Base-by-base conservation (phyloP, 768 basidiomycete genomes). In the Strobilomyces echinocephalus region DNA sequence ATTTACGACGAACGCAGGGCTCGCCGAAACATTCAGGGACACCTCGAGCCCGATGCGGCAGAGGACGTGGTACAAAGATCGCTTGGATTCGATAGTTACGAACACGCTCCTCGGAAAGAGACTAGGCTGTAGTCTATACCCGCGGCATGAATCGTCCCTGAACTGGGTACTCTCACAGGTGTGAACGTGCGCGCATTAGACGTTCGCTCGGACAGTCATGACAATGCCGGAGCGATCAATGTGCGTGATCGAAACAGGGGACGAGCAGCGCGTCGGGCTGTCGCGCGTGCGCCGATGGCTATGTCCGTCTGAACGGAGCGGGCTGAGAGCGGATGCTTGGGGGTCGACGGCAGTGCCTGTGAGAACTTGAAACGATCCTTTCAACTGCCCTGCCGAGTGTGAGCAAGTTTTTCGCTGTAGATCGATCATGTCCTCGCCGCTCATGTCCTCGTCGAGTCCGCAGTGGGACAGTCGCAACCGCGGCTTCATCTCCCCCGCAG, bases 1-100 rank as follows among this genome's bases (percentile, higher is more conserved):
- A 30, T 8, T 18, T 21, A 18, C 12, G 14, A 9, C n/a, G n/a
- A n/a, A n/a, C n/a, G n/a, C 69, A 97, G 94, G 55, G 95, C 95
- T 7, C 81, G 92, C 41, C 77, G 94, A 58, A 97, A 95, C 63
- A 72, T 80, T 28, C 80, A 80, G 56, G 95, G 95, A 1, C 90
- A 95, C 49, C 74, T 93, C 15, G 93, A 94, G 56, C 95, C 95
- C 5, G 95, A 97, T 66, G 95, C 95, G 0, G 74, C 80, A 2
- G 86, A 93, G 18, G 83, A 85, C 18, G 81, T 81, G 16, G 79
- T 97, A 12, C 86, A 92, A 59, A 80, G 79, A 43, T 93, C 93
- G 3, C 76, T 90, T 36, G 93, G 93, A 7, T 90, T 88, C 57
- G 79, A 76, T 18, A 68, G 65, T 3, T 89, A 85, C 54, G 84